A percentile compares a stretch with the other conserved stretches of the same genome.
These are phyloP conservation scores for Coelastrella sp. DNA, from an alignment of 139 green algal genomes.

Conservation along the genomic window DNA sequence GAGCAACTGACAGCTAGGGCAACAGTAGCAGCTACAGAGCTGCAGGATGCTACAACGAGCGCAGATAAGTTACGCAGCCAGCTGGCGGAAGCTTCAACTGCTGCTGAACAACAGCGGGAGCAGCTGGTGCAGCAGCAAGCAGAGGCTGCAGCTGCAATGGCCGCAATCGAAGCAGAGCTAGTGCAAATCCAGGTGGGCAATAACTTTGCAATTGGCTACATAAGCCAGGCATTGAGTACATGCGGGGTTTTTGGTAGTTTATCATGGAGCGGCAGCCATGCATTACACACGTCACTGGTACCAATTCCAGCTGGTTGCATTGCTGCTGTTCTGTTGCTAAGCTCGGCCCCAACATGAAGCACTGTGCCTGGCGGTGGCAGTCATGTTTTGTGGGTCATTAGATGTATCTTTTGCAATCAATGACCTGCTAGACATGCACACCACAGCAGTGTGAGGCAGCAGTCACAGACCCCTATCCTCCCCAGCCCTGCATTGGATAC, in stretches of 20 bases:
- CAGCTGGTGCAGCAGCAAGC: constrained; percentile 1
- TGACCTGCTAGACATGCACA: too few species aligned
- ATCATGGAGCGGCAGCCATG: background rate
- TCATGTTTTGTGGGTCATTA: too few species aligned
- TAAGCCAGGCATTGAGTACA: too few species aligned
- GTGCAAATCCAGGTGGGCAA: background rate
- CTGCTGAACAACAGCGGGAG: background rate
- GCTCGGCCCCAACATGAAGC: too few species aligned
- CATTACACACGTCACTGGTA: too few species aligned
- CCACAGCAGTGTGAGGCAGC: too few species aligned
- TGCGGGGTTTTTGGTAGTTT: background rate
- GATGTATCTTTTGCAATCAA: too few species aligned
- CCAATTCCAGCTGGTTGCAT: too few species aligned
- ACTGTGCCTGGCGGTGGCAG: too few species aligned
- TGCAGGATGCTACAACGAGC: background rate
- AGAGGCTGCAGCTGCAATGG: background rate
- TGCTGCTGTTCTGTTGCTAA: too few species aligned
- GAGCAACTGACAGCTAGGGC: background rate
- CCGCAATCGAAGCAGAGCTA: background rate
- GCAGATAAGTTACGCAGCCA: background rate
- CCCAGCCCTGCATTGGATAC: background rate
- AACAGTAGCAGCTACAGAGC: background rate
- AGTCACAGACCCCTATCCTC: background rate
- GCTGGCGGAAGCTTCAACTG: background rate
- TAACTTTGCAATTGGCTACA: background rate